These are phyloP conservation scores for Debaryomyces psychrophilus DNA, from an alignment of 1,139 yeast genomes.

Conservation along the genomic window DNA sequence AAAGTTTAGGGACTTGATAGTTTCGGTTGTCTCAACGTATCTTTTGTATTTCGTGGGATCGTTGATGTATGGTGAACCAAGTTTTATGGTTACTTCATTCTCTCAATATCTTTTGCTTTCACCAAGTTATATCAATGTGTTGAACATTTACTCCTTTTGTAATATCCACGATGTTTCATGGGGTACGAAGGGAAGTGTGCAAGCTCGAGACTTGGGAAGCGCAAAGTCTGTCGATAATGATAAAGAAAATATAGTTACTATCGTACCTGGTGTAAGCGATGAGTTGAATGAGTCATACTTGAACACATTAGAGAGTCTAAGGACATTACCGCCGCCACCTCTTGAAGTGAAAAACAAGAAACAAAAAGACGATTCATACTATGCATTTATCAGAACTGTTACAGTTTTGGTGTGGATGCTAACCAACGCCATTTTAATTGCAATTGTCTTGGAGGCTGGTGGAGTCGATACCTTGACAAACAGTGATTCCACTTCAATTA, in stretches of 20 bases:
- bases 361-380: constrained; percentile 43
- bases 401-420: constrained; percentile 53
- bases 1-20: constrained; percentile 79
- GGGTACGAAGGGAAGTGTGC: constrained; percentile 81
- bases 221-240: constrained; percentile 58
- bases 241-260: constrained; percentile 67
- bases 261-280: constrained; percentile 63
- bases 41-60: constrained; percentile 79
- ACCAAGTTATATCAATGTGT: constrained; percentile 76
- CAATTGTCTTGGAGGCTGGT: constrained; percentile 46
- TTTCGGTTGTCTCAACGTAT: constrained; percentile 87
- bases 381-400: constrained; percentile 48
- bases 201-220: constrained; percentile 67
- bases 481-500: constrained; percentile 26
- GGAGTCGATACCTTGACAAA: constrained; percentile 38
- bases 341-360: constrained; percentile 26
- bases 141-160: constrained; percentile 83
- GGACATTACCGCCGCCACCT: constrained; percentile 31
- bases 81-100: constrained; percentile 77
- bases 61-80: constrained; percentile 71
- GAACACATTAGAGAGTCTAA: constrained; percentile 51
- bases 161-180: constrained; percentile 85
- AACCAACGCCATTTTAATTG: constrained; percentile 46
- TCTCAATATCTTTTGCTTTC: constrained; percentile 69
- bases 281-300: constrained; percentile 66